Conservation (phyloP, 192 early-diverging fungal genomes). For the Dissophora ornata region DNA sequence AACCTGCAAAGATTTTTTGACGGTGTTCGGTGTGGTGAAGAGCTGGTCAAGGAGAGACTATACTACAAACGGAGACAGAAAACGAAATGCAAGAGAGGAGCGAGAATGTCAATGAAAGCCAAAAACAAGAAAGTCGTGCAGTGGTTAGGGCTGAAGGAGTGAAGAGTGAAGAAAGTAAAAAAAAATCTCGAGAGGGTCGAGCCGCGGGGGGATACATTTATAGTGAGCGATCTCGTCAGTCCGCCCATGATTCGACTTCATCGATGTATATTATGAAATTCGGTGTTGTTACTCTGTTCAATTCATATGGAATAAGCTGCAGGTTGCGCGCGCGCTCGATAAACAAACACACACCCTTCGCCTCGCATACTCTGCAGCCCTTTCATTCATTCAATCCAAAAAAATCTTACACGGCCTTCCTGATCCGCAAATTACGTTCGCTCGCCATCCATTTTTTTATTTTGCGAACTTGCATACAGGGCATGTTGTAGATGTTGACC, state of each 20-base stretch:
- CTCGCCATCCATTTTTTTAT: not conserved
- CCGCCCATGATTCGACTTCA: no score
- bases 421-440: no score
- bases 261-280: not conserved
- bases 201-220: not conserved
- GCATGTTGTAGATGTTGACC: no score
- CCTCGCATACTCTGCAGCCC: not conserved
- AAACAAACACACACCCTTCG: not conserved
- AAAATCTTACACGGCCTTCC: no score
- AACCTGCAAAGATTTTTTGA: no score
- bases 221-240: not conserved
- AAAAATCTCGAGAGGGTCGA: not conserved
- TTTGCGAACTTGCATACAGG: not conserved
- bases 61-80: slow-evolving; percentile 2
- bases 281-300: slow-evolving; percentile 6
- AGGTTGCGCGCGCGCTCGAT: not conserved
- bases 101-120: not conserved
- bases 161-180: not conserved
- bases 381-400: not conserved
- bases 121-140: not conserved
- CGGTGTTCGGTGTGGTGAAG: no score
- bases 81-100: no score
- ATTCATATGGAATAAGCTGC: no score
- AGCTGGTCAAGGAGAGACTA: not conserved
- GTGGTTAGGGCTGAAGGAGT: not conserved